Evolutionary conservation across 148 eudicot genomes (phyloP).

Genomic region (Rhododendron mucronatum): DNA sequence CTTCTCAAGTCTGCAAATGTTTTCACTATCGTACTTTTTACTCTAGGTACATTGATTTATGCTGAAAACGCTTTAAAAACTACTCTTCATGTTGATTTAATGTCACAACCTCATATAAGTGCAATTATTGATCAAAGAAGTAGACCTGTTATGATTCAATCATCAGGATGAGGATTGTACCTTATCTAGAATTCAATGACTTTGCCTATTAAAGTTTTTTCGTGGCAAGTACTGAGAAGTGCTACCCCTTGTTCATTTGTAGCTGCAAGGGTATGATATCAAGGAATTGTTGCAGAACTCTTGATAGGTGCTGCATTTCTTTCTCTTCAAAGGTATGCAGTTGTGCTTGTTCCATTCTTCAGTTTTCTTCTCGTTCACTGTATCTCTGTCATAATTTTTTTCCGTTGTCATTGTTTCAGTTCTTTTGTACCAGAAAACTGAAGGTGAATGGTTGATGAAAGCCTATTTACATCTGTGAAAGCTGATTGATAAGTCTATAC

Average conservation of each 20-base stretch:
- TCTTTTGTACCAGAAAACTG: not conserved
- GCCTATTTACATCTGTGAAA: not conserved
- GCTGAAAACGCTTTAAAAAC: not conserved
- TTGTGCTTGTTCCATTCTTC: not conserved
- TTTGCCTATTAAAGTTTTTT: not conserved
- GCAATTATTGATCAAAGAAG: not conserved
- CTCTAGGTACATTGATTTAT: not conserved
- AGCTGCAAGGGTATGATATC: conserved; percentile 96
- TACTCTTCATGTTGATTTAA: not conserved
- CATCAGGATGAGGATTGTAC: not conserved
- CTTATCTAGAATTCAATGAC: not conserved
- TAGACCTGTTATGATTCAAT: not conserved
- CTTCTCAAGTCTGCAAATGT: not conserved
- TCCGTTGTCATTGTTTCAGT: not conserved
- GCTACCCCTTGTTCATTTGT: conserved; percentile 16
- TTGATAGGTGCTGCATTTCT: conserved; percentile 19
- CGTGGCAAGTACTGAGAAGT: not conserved
- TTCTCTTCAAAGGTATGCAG: not conserved
- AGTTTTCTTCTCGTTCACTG: not conserved
- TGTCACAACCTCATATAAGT: not conserved
- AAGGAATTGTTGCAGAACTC: conserved; percentile 65
- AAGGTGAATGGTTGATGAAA: not conserved
- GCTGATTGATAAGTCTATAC: not conserved
- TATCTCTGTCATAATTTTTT: not conserved
- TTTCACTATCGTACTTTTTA: not conserved